Base-by-base conservation (phyloP, 495 filamentous ascomycete genomes). In the Bacidia gigantensis region DNA sequence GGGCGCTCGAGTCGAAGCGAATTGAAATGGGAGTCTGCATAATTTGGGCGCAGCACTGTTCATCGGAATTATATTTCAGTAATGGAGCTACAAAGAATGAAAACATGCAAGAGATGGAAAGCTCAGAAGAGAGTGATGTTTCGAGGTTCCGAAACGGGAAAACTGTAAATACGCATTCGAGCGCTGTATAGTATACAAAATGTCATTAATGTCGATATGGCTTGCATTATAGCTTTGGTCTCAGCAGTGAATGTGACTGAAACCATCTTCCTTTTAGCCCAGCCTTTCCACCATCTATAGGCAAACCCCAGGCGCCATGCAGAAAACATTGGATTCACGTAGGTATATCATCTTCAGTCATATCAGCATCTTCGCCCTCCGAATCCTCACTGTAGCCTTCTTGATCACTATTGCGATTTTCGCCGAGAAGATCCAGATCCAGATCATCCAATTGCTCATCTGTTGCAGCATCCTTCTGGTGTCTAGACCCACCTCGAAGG, bases 401-500 rank as follows among this genome's bases (percentile, higher is more conserved):
- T 2, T 65, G 64, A n/a, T 68, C 68, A 2, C 72, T 70, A 3
- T 66, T 69, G 17, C 71, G 68, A 14, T 52, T 72, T 53, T 77
- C 74, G 40, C 72, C 72, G 2, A 75, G 65, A 11, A 73, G 61
- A 53, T 75, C 74, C 20, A 72, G 68, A 50, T 77, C 74, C 12
- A 75, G 65, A 49, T 77, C 73, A 50, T 77, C 73, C 11, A 76
- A 38, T 24, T 71, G 65, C 9, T 67, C 50, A 46, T 65, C 66
- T 5, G 62, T 21, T 17, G 1, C 29, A 5, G 17, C 20, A 61
- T 21, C 65, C 64, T 14, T 61, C 62, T n/a, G 35, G 3, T 29
- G 44, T 20, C 48, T 25, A 12, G 14, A 20, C 18, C 43, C 39
- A 22, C 50, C 40, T 29, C 23, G 11, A 18, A 41, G 55, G 18